phyloP scores from a whole-genome alignment of 345 rosid species.

The Gossypium mustelinum region DNA sequence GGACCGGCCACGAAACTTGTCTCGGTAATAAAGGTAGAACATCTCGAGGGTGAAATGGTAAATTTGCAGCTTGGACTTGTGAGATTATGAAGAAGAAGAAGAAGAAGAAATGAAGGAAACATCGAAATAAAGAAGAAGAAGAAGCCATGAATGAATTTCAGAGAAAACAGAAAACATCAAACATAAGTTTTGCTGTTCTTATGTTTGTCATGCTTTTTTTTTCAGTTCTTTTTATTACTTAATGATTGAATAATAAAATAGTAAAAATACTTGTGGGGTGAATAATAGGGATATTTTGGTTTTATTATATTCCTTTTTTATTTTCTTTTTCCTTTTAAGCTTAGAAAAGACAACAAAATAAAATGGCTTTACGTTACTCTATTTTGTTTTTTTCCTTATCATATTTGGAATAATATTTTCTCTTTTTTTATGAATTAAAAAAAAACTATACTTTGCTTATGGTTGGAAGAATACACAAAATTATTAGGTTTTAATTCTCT shows the following conservation, averaged over 20 bases:
- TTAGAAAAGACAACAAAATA: neutral
- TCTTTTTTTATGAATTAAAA: neutral
- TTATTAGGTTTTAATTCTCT: no score
- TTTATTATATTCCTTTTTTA: no score
- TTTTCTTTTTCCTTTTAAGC: neutral
- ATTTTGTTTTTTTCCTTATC: neutral
- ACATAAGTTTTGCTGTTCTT: no score
- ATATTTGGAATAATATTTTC: no score
- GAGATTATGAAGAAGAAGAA: neutral
- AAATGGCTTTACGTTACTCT: neutral
- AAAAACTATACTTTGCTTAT: neutral
- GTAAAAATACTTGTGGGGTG: no score
- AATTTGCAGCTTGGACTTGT: conserved; percentile 19
- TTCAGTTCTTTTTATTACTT: no score
- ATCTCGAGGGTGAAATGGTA: conserved; percentile 73
- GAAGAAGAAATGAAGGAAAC: conserved; percentile 16
- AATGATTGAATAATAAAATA: no score
- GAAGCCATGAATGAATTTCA: neutral
- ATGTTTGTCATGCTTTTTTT: no score
- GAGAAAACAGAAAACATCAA: no score
- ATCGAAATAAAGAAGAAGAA: neutral
- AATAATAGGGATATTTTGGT: neutral
- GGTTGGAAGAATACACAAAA: no score
- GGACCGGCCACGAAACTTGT: conserved; percentile 76
- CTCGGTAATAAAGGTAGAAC: conserved; percentile 66